Conservation (phyloP, 192 early-diverging fungal genomes). For the Geosiphon pyriformis region DNA sequence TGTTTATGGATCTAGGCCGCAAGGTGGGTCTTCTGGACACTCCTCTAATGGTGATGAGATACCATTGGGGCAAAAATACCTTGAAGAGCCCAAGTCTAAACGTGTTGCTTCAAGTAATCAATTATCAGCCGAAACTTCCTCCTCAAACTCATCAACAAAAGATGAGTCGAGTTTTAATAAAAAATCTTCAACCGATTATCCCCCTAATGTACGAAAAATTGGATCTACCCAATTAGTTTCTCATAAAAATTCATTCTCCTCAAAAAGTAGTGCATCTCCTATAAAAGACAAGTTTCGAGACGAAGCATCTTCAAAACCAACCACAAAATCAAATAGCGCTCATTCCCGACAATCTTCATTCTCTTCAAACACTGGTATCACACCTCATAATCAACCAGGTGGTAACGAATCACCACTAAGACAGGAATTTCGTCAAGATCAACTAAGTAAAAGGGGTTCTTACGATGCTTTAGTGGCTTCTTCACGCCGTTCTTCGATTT, state of each 20-base stretch:
- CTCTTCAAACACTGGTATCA: not conserved
- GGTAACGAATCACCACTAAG: not conserved
- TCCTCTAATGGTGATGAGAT: slow-evolving; percentile 6
- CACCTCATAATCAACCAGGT: not conserved
- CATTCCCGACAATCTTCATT: slow-evolving; percentile 7
- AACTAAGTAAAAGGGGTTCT: not conserved
- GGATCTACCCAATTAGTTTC: not conserved
- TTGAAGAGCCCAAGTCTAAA: too few species aligned
- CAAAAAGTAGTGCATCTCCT: not conserved
- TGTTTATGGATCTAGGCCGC: not conserved
- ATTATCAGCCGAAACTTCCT: not conserved
- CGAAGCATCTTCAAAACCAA: not conserved
- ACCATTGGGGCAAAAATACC: slow-evolving; percentile 8
- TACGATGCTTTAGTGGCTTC: not conserved
- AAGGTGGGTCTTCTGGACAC: not conserved
- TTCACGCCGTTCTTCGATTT: not conserved
- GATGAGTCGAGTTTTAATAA: not conserved
- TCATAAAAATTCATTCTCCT: not conserved
- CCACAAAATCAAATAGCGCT: not conserved
- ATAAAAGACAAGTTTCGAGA: not conserved
- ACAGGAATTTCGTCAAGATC: not conserved
- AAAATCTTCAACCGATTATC: too few species aligned
- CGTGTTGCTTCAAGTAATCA: not conserved
- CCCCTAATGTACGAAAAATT: too few species aligned
- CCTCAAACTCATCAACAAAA: not conserved